Base-by-base conservation (phyloP, 2,329 filamentous ascomycete species). In the Leptosphaerulina australis region DNA sequence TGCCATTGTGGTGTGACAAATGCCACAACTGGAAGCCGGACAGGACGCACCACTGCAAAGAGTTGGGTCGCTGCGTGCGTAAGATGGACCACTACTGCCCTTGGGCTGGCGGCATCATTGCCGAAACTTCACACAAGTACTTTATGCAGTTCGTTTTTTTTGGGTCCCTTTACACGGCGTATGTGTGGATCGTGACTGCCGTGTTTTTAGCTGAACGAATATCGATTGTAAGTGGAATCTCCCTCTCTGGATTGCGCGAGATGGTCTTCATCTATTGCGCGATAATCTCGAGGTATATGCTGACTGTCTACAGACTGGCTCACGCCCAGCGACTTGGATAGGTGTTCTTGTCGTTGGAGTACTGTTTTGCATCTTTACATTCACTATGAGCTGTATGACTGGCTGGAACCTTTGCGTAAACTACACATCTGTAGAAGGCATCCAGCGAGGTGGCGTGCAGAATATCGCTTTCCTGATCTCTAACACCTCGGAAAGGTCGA, bases 11-110 rank as follows among this genome's bases (percentile, higher is more conserved):
- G 85, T 99, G 93, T 74, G 86, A 86, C 3, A 82, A 84, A 43
- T 99, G 93, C 70, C 83, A 83, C 47, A 90, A 88, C 58, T 96
- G 89, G 84, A 97, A 97, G 72, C 86, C 88, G 0, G 93, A 97
- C 66, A 83, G 93, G 3, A 83, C 88, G 2, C 91, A 96, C 69
- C 93, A 97, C 72, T 95, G 88, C 66, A 86, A 86, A 43, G 90
- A 96, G 67, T 77, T 94, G 10, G 84, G 84, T 39, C 82, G 91
- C 33, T 97, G 93, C 66, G 88, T 96, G 17, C 77, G 82, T 30
- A 94, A 94, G 65, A 94, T 97, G 88, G 93, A 97, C 57, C 93
- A 97, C 68, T 94, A 92, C 64, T 99, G 94, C 66, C 94, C 93
- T 0, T 97, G 86, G 84, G 92, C 96, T n/a, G 93, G 93, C 3